phyloP scores from a whole-genome alignment of 1,139 yeast genomes.

The Debaryomyces subglobosus region DNA sequence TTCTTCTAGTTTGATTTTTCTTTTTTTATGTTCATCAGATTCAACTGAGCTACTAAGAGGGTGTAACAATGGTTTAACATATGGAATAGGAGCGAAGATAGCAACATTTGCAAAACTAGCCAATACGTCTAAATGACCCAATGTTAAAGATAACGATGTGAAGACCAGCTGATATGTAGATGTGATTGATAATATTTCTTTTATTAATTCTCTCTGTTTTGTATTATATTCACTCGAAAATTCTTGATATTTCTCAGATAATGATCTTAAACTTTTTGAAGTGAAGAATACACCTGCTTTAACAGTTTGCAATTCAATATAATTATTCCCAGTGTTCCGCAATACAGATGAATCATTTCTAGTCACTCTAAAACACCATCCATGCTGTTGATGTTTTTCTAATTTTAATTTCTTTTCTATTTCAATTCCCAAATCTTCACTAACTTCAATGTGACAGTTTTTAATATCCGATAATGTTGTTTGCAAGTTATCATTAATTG shows the following conservation, averaged over 20 bases:
- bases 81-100: conserved; percentile 80
- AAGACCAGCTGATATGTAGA: conserved; percentile 80
- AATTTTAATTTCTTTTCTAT: conserved; percentile 84
- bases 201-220: conserved; percentile 76
- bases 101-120: conserved; percentile 86
- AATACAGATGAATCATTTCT: conserved; percentile 84
- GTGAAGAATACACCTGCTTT: conserved; percentile 95
- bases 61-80: conserved; percentile 67
- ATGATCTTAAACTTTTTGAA: conserved; percentile 60
- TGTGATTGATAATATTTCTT: conserved; percentile 79
- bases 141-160: conserved; percentile 60
- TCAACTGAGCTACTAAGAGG: conserved; percentile 40
- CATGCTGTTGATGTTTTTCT: conserved; percentile 83
- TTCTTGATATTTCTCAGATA: conserved; percentile 61
- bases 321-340: conserved; percentile 61
- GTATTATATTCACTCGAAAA: conserved; percentile 68
- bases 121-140: conserved; percentile 83
- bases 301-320: conserved; percentile 82
- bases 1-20: conserved; percentile 61
- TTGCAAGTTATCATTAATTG: conserved; percentile 61
- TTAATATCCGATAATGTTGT: conserved; percentile 57
- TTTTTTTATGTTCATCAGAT: conserved; percentile 33
- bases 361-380: conserved; percentile 93
- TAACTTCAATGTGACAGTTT: conserved; percentile 62
- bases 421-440: conserved; percentile 78